A percentile compares a stretch with the other conserved stretches of the same genome.
phyloP scores from a whole-genome alignment of 805 yeast species.

The Candida hispaniensis region DNA sequence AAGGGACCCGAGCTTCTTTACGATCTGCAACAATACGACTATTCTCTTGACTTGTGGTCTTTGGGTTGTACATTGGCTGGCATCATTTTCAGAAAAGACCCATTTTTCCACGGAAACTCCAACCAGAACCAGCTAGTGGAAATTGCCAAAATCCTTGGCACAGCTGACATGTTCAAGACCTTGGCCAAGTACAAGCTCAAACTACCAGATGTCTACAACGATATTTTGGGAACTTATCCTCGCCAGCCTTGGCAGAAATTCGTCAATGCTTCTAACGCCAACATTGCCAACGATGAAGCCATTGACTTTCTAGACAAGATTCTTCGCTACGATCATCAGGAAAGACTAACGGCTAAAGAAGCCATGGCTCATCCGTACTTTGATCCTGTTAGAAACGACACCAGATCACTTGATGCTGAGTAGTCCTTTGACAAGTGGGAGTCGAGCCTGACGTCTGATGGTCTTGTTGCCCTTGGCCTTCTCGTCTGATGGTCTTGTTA shows the following conservation, averaged over 20 bases:
- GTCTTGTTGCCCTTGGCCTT: too few relatives aligned
- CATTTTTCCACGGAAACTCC: slow-evolving; percentile 85
- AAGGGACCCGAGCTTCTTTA: slow-evolving; percentile 87
- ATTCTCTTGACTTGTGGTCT: slow-evolving; percentile 83
- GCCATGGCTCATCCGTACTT: slow-evolving; percentile 59
- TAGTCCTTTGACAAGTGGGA: too few relatives aligned
- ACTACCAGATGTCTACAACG: slow-evolving; percentile 72
- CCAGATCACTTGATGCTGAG: slow-evolving; percentile 8
- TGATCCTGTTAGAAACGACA: slow-evolving; percentile 26
- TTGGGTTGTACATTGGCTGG: slow-evolving; percentile 87
- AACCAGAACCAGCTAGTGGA: slow-evolving; percentile 87
- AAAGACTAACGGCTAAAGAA: slow-evolving; percentile 78
- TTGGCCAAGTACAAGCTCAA: slow-evolving; percentile 57
- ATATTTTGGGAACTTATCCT: slow-evolving; percentile 59
- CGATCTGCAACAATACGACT: slow-evolving; percentile 74
- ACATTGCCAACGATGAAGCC: slow-evolving; percentile 58
- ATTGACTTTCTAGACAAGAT: slow-evolving; percentile 73
- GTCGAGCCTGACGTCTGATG: too few relatives aligned
- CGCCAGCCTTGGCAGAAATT: slow-evolving; percentile 82
- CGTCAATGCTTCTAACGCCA: slow-evolving; percentile 56
- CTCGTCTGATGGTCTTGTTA: too few relatives aligned
- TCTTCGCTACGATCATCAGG: slow-evolving; percentile 78
- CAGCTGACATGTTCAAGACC: slow-evolving; percentile 60
- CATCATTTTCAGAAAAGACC: slow-evolving; percentile 79
- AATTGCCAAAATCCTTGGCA: slow-evolving; percentile 79